A percentile compares a stretch with the other conserved stretches of the same genome.
phyloP scores from a whole-genome alignment of 208 protist genomes.

The Crithidia thermophila region DNA sequence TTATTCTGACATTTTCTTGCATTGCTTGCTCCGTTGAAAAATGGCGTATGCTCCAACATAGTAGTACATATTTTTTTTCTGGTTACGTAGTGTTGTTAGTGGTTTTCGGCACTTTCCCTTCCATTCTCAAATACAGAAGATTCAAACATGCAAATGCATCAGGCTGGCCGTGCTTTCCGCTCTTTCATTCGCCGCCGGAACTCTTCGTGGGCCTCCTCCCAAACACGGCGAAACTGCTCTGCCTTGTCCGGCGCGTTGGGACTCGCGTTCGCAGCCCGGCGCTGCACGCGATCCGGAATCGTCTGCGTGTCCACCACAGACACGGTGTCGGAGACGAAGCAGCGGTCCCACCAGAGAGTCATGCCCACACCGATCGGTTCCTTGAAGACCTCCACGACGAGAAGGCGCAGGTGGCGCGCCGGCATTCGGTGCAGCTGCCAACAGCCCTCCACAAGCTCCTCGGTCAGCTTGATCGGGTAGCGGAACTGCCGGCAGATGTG shows the following conservation, averaged over 20 bases:
- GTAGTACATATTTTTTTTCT: too few relatives aligned
- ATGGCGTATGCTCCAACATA: not conserved
- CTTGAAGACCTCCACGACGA: slow-evolving; percentile 77
- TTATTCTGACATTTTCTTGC: too few relatives aligned
- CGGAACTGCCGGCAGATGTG: slow-evolving; percentile 37
- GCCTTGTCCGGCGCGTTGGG: slow-evolving; percentile 1
- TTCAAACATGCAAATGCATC: too few relatives aligned
- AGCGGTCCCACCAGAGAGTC: slow-evolving; percentile 80
- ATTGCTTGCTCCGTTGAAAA: too few relatives aligned
- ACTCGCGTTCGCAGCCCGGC: slow-evolving; percentile 11
- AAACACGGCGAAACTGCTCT: slow-evolving; percentile 56
- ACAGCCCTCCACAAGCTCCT: slow-evolving; percentile 70
- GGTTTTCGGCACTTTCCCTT: too few relatives aligned
- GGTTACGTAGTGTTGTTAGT: too few relatives aligned
- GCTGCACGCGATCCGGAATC: slow-evolving; percentile 45
- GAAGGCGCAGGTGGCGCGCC: slow-evolving; percentile 40
- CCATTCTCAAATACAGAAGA: too few relatives aligned
- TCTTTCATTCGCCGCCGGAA: slow-evolving; percentile 58
- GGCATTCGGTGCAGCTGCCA: slow-evolving; percentile 76
- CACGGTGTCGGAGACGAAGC: slow-evolving; percentile 53
- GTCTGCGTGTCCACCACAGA: slow-evolving; percentile 56
- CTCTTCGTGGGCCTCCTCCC: slow-evolving; percentile 69
- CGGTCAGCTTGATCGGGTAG: slow-evolving; percentile 65
- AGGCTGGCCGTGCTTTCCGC: slow-evolving; percentile 19
- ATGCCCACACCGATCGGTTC: slow-evolving; percentile 57